Evolutionary conservation across 345 rosid genomes (phyloP).

Genomic region (Populus simonii): DNA sequence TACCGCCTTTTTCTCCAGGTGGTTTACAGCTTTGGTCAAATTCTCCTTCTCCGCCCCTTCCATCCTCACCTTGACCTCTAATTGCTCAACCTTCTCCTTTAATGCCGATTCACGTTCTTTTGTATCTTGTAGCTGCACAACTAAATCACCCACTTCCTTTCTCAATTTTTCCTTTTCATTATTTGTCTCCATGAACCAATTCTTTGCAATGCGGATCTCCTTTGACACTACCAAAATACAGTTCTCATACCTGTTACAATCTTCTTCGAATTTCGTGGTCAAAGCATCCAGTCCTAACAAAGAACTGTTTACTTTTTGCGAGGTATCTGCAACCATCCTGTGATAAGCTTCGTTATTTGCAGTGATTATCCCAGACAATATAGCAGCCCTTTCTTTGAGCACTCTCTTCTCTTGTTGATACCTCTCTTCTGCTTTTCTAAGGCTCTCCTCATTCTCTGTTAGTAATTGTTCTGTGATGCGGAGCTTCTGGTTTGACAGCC

Average conservation of each 20-base stretch:
- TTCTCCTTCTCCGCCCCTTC: slow-evolving; percentile 54
- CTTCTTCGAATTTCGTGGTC: slow-evolving; percentile 41
- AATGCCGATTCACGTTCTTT: slow-evolving; percentile 36
- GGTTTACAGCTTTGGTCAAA: slow-evolving; percentile 26
- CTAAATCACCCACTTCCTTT: slow-evolving; percentile 31
- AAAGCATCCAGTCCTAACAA: slow-evolving; percentile 40
- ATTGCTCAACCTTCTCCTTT: slow-evolving; percentile 42
- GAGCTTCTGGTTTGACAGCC: slow-evolving; percentile 89
- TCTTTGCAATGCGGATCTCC: slow-evolving; percentile 44
- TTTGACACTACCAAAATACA: slow-evolving; percentile 36
- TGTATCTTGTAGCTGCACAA: slow-evolving; percentile 33
- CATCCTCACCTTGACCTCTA: slow-evolving; percentile 41
- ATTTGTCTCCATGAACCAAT: slow-evolving; percentile 42
- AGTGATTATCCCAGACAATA: slow-evolving; percentile 36
- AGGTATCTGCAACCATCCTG: slow-evolving; percentile 42
- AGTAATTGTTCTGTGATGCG: slow-evolving; percentile 82
- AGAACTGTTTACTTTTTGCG: slow-evolving; percentile 37
- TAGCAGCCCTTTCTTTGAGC: slow-evolving; percentile 50
- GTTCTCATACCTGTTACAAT: slow-evolving; percentile 31
- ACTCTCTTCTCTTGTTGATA: slow-evolving; percentile 54
- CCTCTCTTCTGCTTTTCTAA: slow-evolving; percentile 58
- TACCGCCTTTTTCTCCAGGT: slow-evolving; percentile 33
- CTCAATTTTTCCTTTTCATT: slow-evolving; percentile 35
- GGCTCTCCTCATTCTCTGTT: slow-evolving; percentile 64
- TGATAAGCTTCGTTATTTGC: slow-evolving; percentile 38